These are phyloP conservation scores for Penicillium sp. DNA, from an alignment of 2,329 filamentous ascomycete genomes.

Conservation along the genomic window DNA sequence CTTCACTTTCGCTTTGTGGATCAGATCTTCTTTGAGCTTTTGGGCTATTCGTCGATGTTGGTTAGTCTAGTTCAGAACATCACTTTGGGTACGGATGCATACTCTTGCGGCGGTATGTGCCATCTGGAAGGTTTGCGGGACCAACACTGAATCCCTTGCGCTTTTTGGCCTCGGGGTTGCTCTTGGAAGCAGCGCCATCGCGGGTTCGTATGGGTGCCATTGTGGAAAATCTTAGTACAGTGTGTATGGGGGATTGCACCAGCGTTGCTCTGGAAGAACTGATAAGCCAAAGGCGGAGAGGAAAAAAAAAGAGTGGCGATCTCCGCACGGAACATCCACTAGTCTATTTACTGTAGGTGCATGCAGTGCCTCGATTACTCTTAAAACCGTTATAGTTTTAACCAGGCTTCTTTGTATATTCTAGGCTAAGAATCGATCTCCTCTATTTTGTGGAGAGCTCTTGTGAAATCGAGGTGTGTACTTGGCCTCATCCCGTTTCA, in stretches of 20 bases:
- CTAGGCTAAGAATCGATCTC: too few species aligned
- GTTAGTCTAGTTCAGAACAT: not conserved
- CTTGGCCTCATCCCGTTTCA: not conserved
- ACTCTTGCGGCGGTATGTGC: conserved; percentile 82
- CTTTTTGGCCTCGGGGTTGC: conserved; percentile 47
- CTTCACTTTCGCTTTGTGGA: conserved; percentile 90
- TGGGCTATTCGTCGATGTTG: conserved; percentile 57
- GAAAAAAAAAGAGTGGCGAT: conserved; percentile 23
- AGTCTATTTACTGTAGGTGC: not conserved
- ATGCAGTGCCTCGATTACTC: not conserved
- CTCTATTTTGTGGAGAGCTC: too few species aligned
- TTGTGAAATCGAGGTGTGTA: not conserved
- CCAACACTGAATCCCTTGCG: conserved; percentile 81
- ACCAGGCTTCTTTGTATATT: too few species aligned
- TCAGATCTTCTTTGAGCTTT: conserved; percentile 86
- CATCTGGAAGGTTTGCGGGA: conserved; percentile 87
- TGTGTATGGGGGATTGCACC: not conserved
- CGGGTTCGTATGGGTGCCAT: conserved; percentile 65
- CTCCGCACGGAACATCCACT: conserved; percentile 13
- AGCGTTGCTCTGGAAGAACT: conserved; percentile 3
- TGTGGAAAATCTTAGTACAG: conserved; percentile 3
- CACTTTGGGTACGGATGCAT: not conserved
- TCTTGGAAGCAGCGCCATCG: conserved; percentile 43
- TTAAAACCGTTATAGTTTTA: too few species aligned
- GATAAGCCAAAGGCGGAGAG: conserved; percentile 5